phyloP scores from a whole-genome alignment of 2,329 filamentous ascomycete species.

The Botrytis squamosa region DNA sequence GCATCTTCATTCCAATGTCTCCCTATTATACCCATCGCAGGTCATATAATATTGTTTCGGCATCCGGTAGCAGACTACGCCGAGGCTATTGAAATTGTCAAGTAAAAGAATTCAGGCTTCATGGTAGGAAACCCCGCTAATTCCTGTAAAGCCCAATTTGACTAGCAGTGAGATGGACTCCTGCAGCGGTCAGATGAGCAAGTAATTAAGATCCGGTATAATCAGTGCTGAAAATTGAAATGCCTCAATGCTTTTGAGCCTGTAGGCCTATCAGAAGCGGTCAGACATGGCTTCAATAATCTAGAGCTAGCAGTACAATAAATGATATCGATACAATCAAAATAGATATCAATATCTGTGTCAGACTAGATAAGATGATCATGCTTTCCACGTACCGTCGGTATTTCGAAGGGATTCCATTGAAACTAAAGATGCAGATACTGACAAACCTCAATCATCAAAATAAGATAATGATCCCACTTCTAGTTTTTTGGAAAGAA shows the following conservation, averaged over 20 bases:
- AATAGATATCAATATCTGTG: not conserved
- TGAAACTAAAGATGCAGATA: not conserved
- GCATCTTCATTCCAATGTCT: slow-evolving; percentile 1
- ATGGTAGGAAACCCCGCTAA: not conserved
- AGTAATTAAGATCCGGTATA: not conserved
- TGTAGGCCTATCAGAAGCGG: not conserved
- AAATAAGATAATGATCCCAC: not conserved
- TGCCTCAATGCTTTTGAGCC: not conserved
- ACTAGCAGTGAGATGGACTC: not conserved
- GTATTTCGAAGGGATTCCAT: not conserved
- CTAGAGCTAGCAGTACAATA: not conserved
- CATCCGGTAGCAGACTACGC: not conserved
- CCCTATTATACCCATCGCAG: not conserved
- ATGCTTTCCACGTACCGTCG: not conserved
- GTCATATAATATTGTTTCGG: not conserved
- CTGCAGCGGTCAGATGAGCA: slow-evolving; percentile 7
- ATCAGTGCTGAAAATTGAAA: not conserved
- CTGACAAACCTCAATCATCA: not conserved
- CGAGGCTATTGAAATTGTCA: not conserved
- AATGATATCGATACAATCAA: not conserved
- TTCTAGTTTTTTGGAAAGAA: not conserved
- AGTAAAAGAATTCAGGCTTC: not conserved
- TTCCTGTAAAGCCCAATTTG: not conserved
- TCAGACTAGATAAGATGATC: not conserved
- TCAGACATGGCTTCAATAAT: not conserved